Base-by-base conservation (phyloP, 2,329 filamentous ascomycete genomes). In the Xylaria sp. region DNA sequence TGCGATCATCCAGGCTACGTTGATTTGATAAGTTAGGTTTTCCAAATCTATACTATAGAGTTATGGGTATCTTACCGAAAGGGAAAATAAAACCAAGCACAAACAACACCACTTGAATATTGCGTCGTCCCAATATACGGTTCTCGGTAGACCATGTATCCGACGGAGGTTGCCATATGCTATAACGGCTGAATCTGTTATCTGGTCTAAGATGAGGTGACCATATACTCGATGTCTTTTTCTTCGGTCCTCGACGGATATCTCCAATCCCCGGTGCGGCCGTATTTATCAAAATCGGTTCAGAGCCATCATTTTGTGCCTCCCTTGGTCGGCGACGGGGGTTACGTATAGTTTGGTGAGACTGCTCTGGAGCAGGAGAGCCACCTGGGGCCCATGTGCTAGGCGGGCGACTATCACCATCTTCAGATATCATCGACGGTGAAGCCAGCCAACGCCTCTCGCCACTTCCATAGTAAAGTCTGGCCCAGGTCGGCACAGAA, bases 71-170 rank as follows among this genome's bases (percentile, higher is more conserved):
- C 86, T 77, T 78, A 90, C 87, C 82, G 64, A 92, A 83, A 5
- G 92, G 92, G 71, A 92, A 87, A 49, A 94, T 79, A 72, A 96
- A 96, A 23, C 92, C 92, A 49, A 89, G 43, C 58, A 88, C 86
- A 77, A 96, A 96, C 51, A 92, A 79, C 55, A 90, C 80, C 31
- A 94, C 84, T 75, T 96, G 92, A 49, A 87, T 78, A 72, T 94
- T 94, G 64, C 90, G 85, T 66, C 85, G 84, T 53, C 88, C 88
- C 66, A 90, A 82, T 3, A 86, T 72, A 15, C 84, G 83, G 37
- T 84, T 85, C 40, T 87, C 86, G 2, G 84, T 77, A 9, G 84
- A 84, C 77, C 88, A 90, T 63, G 87, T 86, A 21, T 90, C 78
- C 1, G 88, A 89, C 0, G 92, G 92, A 1, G 92, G 88, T 63